Evolutionary conservation across 225 moss, liverwort and hornwort genomes (phyloP), one percentile per base, ranked within the genome.

Genomic region (Sphagnum tenellum): DNA sequence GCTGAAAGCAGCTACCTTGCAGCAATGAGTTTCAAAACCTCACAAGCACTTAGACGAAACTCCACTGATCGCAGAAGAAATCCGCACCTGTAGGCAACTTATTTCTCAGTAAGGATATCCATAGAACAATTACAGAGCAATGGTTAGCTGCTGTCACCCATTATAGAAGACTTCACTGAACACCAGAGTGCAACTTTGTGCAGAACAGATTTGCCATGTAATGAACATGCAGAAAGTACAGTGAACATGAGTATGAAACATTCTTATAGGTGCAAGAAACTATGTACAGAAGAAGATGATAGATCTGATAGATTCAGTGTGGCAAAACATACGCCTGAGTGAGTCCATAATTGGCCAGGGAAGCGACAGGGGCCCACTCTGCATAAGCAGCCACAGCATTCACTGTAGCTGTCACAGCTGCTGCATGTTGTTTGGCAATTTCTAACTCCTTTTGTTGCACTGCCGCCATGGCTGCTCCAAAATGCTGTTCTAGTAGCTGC

Each of bases 321-420:
- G 29, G 29, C 63, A 63, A 29, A 55, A 81, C 90, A 86, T 76
- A 94, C 90, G 93, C 98, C 82, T 86, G 83, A 63, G 93, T 77
- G 46, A 98, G 87, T 57, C 89, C 82, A 78, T 83, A 72, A 29
- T 88, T 87, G 49, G 87, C 84, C 84, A 98, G 65, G 58, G 72
- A 79, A 55, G 85, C 79, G 13, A 93, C 82, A 52, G 98, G 98
- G 73, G 90, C 98, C 98, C 98, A 98, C 78, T 98, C 98, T 13
- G 89, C 86, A 76, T 83, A 93, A 47, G 93, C 81, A 71, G 86
- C 83, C 45, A 90, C 77, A 66, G 98, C 93, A 71, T 89, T 76
- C 67, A 98, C 72, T 56, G 79, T 73, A 10, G 93, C 98, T 54
- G 98, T 89, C 57, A 98, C 98, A 75, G 90, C 82, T 49, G 90